phyloP scores from a whole-genome alignment of 257 asterid genomes.

The Gentiana dahurica region DNA sequence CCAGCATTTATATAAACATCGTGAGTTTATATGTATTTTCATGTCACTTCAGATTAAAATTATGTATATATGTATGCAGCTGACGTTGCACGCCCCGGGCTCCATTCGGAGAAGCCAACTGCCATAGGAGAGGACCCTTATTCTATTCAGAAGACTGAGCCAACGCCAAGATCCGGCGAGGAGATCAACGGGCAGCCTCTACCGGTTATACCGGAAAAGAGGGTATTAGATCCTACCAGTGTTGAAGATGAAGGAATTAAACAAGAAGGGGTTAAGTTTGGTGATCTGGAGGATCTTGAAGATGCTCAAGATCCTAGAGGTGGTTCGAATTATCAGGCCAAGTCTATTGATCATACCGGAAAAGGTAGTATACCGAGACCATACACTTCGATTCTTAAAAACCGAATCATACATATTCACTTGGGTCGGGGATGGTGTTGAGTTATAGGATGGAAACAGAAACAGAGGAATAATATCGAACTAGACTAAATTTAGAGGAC shows the following conservation, averaged over 20 bases:
- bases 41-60: too few relatives aligned
- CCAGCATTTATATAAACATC: too few relatives aligned
- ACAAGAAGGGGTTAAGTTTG: constrained; percentile 13
- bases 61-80: constrained; percentile 13
- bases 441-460: too few relatives aligned
- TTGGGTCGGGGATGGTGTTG: too few relatives aligned
- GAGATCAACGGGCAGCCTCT: background rate
- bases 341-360: constrained; percentile 48
- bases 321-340: constrained; percentile 33
- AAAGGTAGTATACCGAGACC: constrained; percentile 18
- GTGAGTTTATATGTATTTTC: too few relatives aligned
- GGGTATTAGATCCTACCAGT: background rate
- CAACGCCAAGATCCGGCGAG: background rate
- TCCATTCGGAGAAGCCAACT: constrained; percentile 27
- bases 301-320: constrained; percentile 32
- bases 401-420: too few relatives aligned
- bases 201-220: constrained; percentile 1
- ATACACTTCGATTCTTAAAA: too few relatives aligned
- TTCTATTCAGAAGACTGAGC: constrained; percentile 5
- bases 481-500: too few relatives aligned
- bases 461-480: too few relatives aligned
- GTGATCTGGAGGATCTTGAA: constrained; percentile 15
- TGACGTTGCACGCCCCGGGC: constrained; percentile 24
- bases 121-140: constrained; percentile 21
- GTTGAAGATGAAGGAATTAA: constrained; percentile 1